These are phyloP conservation scores for Beauveria medogensis DNA, from an alignment of 2,329 filamentous ascomycete species.

Conservation along the genomic window DNA sequence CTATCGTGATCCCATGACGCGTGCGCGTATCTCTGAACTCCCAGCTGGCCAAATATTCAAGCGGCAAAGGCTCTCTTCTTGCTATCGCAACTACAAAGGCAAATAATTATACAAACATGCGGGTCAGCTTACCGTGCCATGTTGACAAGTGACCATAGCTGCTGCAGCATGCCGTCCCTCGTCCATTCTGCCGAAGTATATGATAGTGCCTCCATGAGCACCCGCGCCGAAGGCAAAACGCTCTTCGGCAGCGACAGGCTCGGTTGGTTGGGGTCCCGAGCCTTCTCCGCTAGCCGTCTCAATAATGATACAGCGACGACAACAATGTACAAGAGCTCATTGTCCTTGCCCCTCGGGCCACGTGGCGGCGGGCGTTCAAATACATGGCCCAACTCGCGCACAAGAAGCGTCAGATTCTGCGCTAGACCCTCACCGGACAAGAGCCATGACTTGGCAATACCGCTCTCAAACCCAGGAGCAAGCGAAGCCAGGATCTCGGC, in stretches of 20 bases:
- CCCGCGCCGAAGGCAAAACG: slow-evolving; percentile 59
- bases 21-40: not conserved
- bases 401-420: slow-evolving; percentile 66
- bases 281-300: slow-evolving; percentile 61
- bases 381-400: slow-evolving; percentile 62
- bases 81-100: not conserved
- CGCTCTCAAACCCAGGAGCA: slow-evolving; percentile 60
- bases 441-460: slow-evolving; percentile 72
- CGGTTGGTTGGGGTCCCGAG: slow-evolving; percentile 45
- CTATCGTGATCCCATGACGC: slow-evolving; percentile 6
- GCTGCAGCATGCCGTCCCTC: slow-evolving; percentile 57
- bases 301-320: slow-evolving; percentile 60
- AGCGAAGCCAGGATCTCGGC: slow-evolving; percentile 81
- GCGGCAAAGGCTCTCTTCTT: not conserved
- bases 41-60: not conserved
- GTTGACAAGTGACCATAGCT: slow-evolving; percentile 51
- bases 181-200: slow-evolving; percentile 55
- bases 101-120: slow-evolving; percentile 24
- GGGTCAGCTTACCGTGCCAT: slow-evolving; percentile 61
- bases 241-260: slow-evolving; percentile 46
- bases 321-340: slow-evolving; percentile 54
- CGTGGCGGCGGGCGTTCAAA: slow-evolving; percentile 38
- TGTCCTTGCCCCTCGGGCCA: slow-evolving; percentile 34
- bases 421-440: slow-evolving; percentile 77
- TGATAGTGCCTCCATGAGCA: slow-evolving; percentile 57